A percentile compares a stretch with the other conserved stretches of the same genome.
phyloP scores from a whole-genome alignment of 2,329 filamentous ascomycete species.

The Ophidiomyces ophidiicola region DNA sequence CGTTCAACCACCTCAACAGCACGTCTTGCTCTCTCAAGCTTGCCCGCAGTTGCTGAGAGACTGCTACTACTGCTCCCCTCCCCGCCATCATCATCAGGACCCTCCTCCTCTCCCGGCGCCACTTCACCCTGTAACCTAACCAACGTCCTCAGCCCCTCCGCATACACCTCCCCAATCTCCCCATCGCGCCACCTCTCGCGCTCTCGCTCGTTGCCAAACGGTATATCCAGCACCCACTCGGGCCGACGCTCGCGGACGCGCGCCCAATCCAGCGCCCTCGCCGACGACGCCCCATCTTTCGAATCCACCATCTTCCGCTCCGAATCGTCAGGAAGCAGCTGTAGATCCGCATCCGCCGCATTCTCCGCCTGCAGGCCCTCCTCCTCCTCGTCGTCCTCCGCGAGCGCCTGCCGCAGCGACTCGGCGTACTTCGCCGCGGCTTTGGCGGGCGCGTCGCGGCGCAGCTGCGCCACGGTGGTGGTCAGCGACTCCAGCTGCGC shows the following conservation, averaged over 20 bases:
- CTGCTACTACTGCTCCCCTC: slow-evolving; percentile 22
- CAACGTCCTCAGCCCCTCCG: slow-evolving; percentile 29
- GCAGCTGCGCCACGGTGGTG: slow-evolving; percentile 35
- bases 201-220: slow-evolving; percentile 25
- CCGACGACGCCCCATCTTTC: neutral
- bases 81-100: slow-evolving; percentile 16
- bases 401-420: slow-evolving; percentile 25
- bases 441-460: slow-evolving; percentile 33
- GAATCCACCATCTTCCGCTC: neutral
- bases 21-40: slow-evolving; percentile 34
- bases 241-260: slow-evolving; percentile 8
- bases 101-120: slow-evolving; percentile 15
- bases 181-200: slow-evolving; percentile 31
- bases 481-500: slow-evolving; percentile 38
- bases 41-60: slow-evolving; percentile 36
- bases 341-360: slow-evolving; percentile 19
- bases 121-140: slow-evolving; percentile 30
- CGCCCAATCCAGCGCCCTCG: slow-evolving; percentile 6
- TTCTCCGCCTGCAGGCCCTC: slow-evolving; percentile 52
- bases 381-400: slow-evolving; percentile 31
- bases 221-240: slow-evolving; percentile 24
- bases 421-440: slow-evolving; percentile 32
- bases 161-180: slow-evolving; percentile 33
- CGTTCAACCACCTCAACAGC: slow-evolving; percentile 38
- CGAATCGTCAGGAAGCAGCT: neutral